Evolutionary conservation across 352 stramenopile species (phyloP).

Genomic region (Phytopythium ostracodes): DNA sequence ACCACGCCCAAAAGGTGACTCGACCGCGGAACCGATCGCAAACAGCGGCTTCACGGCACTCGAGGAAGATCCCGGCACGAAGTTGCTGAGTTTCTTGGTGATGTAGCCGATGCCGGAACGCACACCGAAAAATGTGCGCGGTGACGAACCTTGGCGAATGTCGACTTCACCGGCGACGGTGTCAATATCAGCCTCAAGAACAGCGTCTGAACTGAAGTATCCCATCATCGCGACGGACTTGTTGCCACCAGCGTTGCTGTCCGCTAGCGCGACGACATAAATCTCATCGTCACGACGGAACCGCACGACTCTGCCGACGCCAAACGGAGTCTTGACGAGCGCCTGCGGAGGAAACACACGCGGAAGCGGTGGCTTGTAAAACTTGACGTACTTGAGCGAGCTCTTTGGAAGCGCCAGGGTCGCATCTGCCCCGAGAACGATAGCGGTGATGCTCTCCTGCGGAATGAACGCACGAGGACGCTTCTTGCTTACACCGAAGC

Average conservation of each 20-base stretch:
- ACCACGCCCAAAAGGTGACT: constrained; percentile 73
- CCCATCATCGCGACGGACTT: constrained; percentile 18
- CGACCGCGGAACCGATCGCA: constrained; percentile 45
- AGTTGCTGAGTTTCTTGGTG: constrained; percentile 74
- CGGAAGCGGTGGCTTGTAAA: constrained; percentile 34
- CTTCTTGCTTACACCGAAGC: constrained; percentile 23
- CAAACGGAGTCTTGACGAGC: constrained; percentile 75
- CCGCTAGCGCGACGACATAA: constrained; percentile 52
- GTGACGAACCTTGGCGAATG: constrained; percentile 35
- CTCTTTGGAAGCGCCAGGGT: constrained; percentile 24
- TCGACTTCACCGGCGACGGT: constrained; percentile 25
- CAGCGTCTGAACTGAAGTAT: constrained; percentile 45
- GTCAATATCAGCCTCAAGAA: constrained; percentile 16
- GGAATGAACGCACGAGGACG: constrained; percentile 51
- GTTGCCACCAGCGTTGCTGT: constrained; percentile 1
- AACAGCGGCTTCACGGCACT: constrained; percentile 38
- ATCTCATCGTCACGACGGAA: constrained; percentile 72
- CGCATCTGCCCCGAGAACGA: constrained; percentile 13
- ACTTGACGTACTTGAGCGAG: constrained; percentile 54
- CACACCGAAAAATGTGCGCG: constrained; percentile 70
- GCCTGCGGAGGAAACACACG: constrained; percentile 46
- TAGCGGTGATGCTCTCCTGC: constrained; percentile 46
- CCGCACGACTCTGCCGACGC: constrained; percentile 52
- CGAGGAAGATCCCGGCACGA: constrained; percentile 42
- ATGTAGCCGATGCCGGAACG: constrained; percentile 73